Base-by-base conservation (phyloP, 2,329 filamentous ascomycete genomes). In the Blastomyces parvus region DNA sequence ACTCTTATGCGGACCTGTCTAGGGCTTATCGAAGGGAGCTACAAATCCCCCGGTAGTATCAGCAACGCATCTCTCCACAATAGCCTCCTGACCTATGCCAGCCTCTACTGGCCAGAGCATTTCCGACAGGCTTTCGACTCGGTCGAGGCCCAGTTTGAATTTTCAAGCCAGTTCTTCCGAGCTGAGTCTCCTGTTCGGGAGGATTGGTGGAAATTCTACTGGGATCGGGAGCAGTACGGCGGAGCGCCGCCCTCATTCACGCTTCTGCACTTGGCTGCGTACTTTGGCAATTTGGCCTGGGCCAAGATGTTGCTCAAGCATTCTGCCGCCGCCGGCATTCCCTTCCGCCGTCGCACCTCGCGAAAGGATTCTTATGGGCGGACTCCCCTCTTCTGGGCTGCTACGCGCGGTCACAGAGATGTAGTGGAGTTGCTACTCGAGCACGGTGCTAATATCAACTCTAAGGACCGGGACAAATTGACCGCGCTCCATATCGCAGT, bases 381-480 rank as follows among this genome's bases (percentile, higher is more conserved):
- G 36, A 67, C 66, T 14, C 63, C 63, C 8, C 62, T 60, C 38
- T 64, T 33, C 57, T 63, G 53, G 61, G 69, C 68, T 44, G 67
- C 65, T 33, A 63, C 53, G 17, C 56, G 63, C 60, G 67, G 67
- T 6, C 61, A 67, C 42, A 42, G 36, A 57, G 60, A 63, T 3
- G 58, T 69, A 25, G 69, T 77, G 22, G 65, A 67, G 19, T 66
- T 80, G 58, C 69, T 83, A 50, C 70, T 83, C 17, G 68, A 72
- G n/a, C 73, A 77, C n/a, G 69, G 73, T 8, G 81, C 79, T 5
- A 70, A 78, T 57, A 72, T 82, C 33, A 81, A 82, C 67, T 77
- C 78, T 17, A 73, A 74, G 55, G 66, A 69, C 62, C 58, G 63
- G 62, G 61, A 62, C 60, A 64, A 19, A 36, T 57, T 66, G 59